Evolutionary conservation across 345 rosid genomes (phyloP).

Genomic region (Citrus glauca): DNA sequence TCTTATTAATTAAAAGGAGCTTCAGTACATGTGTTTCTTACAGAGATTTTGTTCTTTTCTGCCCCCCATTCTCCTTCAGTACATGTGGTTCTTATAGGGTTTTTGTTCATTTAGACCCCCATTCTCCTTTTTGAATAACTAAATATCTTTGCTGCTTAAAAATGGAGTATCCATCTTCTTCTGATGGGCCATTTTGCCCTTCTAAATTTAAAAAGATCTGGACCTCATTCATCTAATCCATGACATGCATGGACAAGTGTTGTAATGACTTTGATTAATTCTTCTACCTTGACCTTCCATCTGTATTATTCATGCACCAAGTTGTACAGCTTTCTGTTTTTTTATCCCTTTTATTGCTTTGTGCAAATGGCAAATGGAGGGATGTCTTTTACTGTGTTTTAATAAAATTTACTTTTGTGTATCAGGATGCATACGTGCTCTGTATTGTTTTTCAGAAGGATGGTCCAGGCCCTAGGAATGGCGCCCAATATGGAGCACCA

Average conservation of each 20-base stretch:
- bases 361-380: not conserved
- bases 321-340: not conserved
- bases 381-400: not conserved
- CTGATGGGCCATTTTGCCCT: not conserved
- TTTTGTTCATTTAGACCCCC: not conserved
- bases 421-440: conserved; percentile 54
- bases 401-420: conserved; percentile 1
- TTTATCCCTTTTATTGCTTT: not conserved
- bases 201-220: not conserved
- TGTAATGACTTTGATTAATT: not conserved
- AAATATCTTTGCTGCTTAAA: not conserved
- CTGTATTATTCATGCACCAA: not conserved
- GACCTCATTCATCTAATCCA: not conserved
- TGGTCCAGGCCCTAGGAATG: conserved; percentile 69
- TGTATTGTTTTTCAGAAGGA: conserved; percentile 58
- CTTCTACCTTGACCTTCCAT: not conserved
- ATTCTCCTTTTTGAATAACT: not conserved
- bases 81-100: not conserved
- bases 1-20: not conserved
- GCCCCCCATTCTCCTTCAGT: not conserved
- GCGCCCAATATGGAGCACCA: conserved; percentile 79
- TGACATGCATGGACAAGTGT: not conserved
- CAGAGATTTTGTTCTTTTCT: not conserved
- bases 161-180: not conserved
- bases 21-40: not conserved